A percentile compares a stretch with the other conserved stretches of the same genome.
phyloP scores from a whole-genome alignment of 2,329 filamentous ascomycete genomes.

The Venturia effusa region DNA sequence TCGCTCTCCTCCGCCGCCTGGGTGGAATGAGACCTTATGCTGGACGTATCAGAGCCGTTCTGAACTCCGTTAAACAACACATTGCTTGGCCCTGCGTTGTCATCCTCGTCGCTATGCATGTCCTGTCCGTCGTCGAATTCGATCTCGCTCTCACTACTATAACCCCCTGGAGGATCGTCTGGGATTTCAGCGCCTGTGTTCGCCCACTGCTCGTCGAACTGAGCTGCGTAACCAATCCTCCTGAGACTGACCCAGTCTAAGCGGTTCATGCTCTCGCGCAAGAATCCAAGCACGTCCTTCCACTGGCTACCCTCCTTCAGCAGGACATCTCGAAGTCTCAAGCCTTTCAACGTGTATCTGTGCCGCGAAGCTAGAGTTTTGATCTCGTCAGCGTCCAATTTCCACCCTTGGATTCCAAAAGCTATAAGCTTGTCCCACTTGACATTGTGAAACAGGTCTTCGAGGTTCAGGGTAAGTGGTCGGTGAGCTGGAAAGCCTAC shows the following conservation, averaged over 20 bases:
- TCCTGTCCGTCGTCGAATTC: slow-evolving; percentile 16
- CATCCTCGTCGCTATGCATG: slow-evolving; percentile 17
- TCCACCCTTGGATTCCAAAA: slow-evolving; percentile 56
- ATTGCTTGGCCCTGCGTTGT: slow-evolving; percentile 15
- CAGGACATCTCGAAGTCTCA: slow-evolving; percentile 50
- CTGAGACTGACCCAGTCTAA: slow-evolving; percentile 54
- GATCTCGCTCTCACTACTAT: slow-evolving; percentile 31
- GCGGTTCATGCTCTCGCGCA: slow-evolving; percentile 45
- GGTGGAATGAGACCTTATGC: neutral
- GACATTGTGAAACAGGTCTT: slow-evolving; percentile 51
- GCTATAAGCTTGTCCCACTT: slow-evolving; percentile 51
- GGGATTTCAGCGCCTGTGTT: slow-evolving; percentile 36
- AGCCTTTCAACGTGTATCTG: slow-evolving; percentile 43
- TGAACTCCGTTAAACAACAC: neutral
- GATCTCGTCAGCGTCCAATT: slow-evolving; percentile 49
- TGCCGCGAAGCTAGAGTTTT: slow-evolving; percentile 47
- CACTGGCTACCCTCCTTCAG: slow-evolving; percentile 49
- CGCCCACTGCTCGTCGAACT: slow-evolving; percentile 39
- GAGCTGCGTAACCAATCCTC: slow-evolving; percentile 47
- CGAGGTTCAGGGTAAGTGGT: slow-evolving; percentile 46
- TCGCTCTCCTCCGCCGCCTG: slow-evolving; percentile 15
- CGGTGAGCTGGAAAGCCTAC: slow-evolving; percentile 50
- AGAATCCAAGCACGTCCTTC: slow-evolving; percentile 47
- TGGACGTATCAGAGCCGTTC: slow-evolving; percentile 1
- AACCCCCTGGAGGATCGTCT: slow-evolving; percentile 30